Evolutionary conservation across 2,329 filamentous ascomycete species (phyloP).

Genomic region (Corniculantispora saksenae): DNA sequence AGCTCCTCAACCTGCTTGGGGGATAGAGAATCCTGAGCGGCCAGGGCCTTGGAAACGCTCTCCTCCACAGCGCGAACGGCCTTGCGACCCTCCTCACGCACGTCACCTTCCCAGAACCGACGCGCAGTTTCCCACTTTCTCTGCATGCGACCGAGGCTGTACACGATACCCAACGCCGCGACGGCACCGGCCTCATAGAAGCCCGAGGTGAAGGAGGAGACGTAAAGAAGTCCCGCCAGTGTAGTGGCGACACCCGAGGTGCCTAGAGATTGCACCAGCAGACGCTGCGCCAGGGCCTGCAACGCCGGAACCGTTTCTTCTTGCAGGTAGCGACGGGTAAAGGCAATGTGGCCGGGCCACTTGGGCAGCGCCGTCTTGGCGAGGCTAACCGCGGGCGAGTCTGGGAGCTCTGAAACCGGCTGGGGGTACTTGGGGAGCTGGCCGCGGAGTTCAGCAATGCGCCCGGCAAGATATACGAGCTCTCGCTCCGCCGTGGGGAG

Average conservation of each 20-base stretch:
- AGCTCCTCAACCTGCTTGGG: conserved; percentile 36
- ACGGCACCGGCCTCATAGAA: conserved; percentile 64
- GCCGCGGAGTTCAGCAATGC: conserved; percentile 57
- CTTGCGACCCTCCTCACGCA: conserved; percentile 67
- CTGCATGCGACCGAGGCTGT: conserved; percentile 61
- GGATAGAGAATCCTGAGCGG: conserved; percentile 25
- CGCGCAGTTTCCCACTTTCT: conserved; percentile 63
- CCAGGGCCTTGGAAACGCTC: conserved; percentile 51
- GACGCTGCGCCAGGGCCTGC: conserved; percentile 70
- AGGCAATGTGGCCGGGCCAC: conserved; percentile 76
- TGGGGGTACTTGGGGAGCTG: conserved; percentile 36
- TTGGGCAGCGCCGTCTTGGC: conserved; percentile 35
- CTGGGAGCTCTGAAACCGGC: conserved; percentile 29
- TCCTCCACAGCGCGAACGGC: conserved; percentile 59
- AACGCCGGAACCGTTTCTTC: conserved; percentile 68
- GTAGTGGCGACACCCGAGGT: conserved; percentile 65
- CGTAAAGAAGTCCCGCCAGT: conserved; percentile 57
- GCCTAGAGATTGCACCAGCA: conserved; percentile 74
- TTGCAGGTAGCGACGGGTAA: conserved; percentile 66
- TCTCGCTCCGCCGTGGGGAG: conserved; percentile 76
- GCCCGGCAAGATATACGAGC: conserved; percentile 80
- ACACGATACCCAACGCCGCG: conserved; percentile 60
- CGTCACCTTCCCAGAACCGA: conserved; percentile 64
- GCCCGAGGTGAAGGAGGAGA: conserved; percentile 53
- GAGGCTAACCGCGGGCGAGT: neutral